These are phyloP conservation scores for Pelargonium fulgidum DNA, from an alignment of 441 rosid species.

Conservation along the genomic window DNA sequence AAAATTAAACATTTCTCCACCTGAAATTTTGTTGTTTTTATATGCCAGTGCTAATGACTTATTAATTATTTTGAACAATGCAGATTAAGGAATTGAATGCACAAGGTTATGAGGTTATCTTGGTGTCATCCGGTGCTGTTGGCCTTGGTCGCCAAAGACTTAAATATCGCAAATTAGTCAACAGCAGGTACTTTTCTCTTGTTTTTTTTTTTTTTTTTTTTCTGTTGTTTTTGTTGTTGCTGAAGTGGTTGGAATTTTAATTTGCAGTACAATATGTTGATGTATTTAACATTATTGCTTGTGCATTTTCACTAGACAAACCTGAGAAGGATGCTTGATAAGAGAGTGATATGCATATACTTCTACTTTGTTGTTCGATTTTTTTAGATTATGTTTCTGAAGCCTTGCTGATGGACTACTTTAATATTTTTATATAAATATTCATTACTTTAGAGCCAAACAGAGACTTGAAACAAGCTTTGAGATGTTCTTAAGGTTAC, in stretches of 20 bases:
- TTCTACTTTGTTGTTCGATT: too few relatives aligned
- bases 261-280: too few relatives aligned
- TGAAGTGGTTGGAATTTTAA: neutral
- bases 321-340: too few relatives aligned
- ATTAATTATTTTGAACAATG: neutral
- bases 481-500: too few relatives aligned
- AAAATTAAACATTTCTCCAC: slow-evolving; percentile 2
- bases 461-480: too few relatives aligned
- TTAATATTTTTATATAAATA: too few relatives aligned
- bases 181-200: slow-evolving; percentile 63
- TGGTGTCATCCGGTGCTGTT: slow-evolving; percentile 96
- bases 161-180: slow-evolving; percentile 66
- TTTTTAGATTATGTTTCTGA: neutral
- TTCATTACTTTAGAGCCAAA: too few relatives aligned
- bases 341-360: too few relatives aligned
- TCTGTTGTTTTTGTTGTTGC: neutral
- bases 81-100: slow-evolving; percentile 84
- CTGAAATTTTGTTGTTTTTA: neutral
- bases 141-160: slow-evolving; percentile 98
- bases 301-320: too few relatives aligned
- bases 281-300: too few relatives aligned
- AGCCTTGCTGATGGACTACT: neutral
- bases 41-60: neutral
- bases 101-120: slow-evolving; percentile 72
- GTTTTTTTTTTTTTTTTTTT: neutral